Conservation (phyloP, 192 early-diverging fungal species). For the Coemansia biformis region DNA sequence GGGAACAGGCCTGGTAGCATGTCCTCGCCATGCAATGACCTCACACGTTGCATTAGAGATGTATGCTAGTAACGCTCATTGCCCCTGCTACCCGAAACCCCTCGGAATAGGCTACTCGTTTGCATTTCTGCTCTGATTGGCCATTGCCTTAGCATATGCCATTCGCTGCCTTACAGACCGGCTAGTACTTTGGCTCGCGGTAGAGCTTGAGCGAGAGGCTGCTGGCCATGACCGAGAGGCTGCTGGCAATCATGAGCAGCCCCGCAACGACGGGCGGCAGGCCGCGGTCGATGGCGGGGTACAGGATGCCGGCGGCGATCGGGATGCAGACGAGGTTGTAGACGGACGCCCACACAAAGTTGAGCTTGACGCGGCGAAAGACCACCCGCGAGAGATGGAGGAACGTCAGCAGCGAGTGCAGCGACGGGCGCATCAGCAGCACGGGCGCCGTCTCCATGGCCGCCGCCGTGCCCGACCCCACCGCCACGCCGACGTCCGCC, state of each 20-base stretch:
- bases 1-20: too few species aligned
- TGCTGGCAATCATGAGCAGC: slow-evolving; percentile 85
- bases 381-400: slow-evolving; percentile 70
- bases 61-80: too few species aligned
- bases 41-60: too few species aligned
- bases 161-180: too few species aligned
- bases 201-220: slow-evolving; percentile 67
- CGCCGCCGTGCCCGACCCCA: slow-evolving; percentile 84
- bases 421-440: slow-evolving; percentile 72
- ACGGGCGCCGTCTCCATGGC: slow-evolving; percentile 86
- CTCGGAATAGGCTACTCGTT: too few species aligned
- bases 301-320: slow-evolving; percentile 81
- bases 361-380: slow-evolving; percentile 73
- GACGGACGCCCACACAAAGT: slow-evolving; percentile 84
- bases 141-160: too few species aligned
- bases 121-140: too few species aligned
- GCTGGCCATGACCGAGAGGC: slow-evolving; percentile 76
- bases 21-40: too few species aligned
- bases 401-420: slow-evolving; percentile 73
- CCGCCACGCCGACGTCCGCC: slow-evolving; percentile 84
- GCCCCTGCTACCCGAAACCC: too few species aligned
- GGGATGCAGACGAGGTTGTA: slow-evolving; percentile 88
- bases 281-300: slow-evolving; percentile 54
- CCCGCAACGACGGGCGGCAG: slow-evolving; percentile 80
- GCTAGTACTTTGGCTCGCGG: slow-evolving; percentile 43